phyloP scores from a whole-genome alignment of 805 yeast genomes.

The Wickerhamiella kurtzmanii region DNA sequence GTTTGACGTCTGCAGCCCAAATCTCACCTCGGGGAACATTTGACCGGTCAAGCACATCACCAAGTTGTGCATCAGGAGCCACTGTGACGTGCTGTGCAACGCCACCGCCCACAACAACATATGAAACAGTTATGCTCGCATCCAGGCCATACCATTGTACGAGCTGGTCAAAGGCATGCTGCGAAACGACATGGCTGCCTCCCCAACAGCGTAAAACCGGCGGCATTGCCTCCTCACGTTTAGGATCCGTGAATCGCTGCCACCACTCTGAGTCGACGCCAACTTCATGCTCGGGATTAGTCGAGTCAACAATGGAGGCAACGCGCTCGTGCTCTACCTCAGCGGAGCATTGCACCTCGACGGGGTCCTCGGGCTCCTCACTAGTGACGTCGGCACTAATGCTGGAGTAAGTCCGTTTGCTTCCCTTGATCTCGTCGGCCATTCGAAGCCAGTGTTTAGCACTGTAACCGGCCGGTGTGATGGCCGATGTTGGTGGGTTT shows the following conservation, averaged over 20 bases:
- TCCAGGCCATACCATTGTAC: conserved; percentile 10
- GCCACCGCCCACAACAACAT: conserved; percentile 2
- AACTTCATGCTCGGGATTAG: background rate
- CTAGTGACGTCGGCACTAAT: background rate
- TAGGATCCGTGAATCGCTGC: background rate
- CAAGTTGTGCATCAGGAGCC: background rate
- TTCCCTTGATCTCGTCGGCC: background rate
- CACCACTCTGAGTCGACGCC: conserved; percentile 2
- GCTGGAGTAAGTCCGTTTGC: background rate
- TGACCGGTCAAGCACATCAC: conserved; percentile 1
- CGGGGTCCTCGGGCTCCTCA: background rate
- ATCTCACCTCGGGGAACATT: background rate
- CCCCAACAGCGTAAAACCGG: conserved; percentile 9
- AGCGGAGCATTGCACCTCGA: background rate
- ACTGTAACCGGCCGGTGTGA: background rate
- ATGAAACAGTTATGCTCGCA: conserved; percentile 3
- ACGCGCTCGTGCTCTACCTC: background rate
- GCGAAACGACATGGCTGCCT: conserved; percentile 5
- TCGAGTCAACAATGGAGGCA: background rate
- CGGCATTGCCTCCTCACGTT: background rate
- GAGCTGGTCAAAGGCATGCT: conserved; percentile 2
- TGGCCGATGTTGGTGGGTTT: background rate
- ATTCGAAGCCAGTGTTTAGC: background rate
- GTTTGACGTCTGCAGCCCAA: background rate
- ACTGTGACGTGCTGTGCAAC: conserved; percentile 1